Base-by-base conservation (phyloP, 306 rosid genomes). In the Biancaea sappan region DNA sequence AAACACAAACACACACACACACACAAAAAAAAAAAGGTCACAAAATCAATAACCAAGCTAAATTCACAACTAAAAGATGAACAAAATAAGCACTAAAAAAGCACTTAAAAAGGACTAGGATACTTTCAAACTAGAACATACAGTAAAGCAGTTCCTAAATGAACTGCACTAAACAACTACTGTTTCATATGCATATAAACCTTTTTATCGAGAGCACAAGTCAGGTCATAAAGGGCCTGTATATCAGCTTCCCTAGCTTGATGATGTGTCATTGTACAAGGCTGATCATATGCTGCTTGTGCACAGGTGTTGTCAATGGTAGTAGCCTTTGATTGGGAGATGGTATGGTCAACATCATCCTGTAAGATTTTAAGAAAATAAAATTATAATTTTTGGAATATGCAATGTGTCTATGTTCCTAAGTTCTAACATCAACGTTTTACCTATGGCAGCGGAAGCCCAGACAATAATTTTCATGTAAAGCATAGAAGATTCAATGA, bases 201-300 rank as follows among this genome's bases (percentile, higher is more conserved):
- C 94, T 91, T 91, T 76, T 84, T 85, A 83, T 89, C 94, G 37
- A 91, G 87, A 71, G 89, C 84, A 54, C 77, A 76, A 48, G 81
- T 85, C 69, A 91, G 75, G 71, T 86, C 89, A 78, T 88, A 75
- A 62, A 88, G 86, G 74, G 90, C 91, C 56, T 48, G 82, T 64
- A 88, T 72, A 71, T 87, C 94, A 80, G 92, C 92, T 84, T 89
- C 94, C 87, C 80, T 87, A 67, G 87, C 84, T 84, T 87, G 92
- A 83, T 85, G 83, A 48, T 84, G 83, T 67, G 67, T 68, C 76
- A 74, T 68, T 13, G 73, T 52, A 66, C 77, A 78, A 43, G 81
- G 77, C 61, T 84, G 92, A 76, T 71, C 74, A 77, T 73, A 46
- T 19, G 74, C 65, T 57, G 77, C 71, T 40, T 79, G 91, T 50